A percentile compares a stretch with the other conserved stretches of the same genome.
phyloP scores from a whole-genome alignment of 2,329 filamentous ascomycete species.

The Tolypocladium ophioglossoides region DNA sequence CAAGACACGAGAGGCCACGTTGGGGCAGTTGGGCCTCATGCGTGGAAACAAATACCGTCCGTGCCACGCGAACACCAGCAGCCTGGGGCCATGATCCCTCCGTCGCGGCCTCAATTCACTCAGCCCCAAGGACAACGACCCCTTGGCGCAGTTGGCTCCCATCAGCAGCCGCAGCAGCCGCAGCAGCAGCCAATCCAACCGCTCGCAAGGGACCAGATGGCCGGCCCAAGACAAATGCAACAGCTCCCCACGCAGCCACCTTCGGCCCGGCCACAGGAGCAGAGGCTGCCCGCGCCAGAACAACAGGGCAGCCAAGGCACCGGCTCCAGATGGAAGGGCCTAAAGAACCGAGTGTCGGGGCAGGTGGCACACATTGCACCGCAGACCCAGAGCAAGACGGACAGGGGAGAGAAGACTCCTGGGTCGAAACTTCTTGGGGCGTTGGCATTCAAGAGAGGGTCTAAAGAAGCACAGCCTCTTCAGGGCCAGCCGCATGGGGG shows the following conservation, averaged over 20 bases:
- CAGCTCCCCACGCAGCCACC: background rate
- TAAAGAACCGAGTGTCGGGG: conserved; percentile 20
- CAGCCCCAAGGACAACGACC: background rate
- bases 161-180: background rate
- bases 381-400: conserved; percentile 8
- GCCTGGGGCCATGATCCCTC: background rate
- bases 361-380: conserved; percentile 12
- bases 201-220: background rate
- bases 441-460: conserved; percentile 16
- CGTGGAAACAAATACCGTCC: background rate
- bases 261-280: background rate
- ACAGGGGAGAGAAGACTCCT: conserved; percentile 10
- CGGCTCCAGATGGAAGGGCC: conserved; percentile 21
- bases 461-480: conserved; percentile 11
- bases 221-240: background rate
- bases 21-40: background rate
- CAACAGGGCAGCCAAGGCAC: background rate
- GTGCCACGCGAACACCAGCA: background rate
- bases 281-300: background rate
- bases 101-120: background rate
- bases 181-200: background rate
- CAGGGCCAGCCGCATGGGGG: background rate
- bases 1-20: background rate
- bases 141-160: background rate
- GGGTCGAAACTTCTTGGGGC: conserved; percentile 19